phyloP scores from a whole-genome alignment of 202 grass and related monocot species.

The Panicum virgatum region DNA sequence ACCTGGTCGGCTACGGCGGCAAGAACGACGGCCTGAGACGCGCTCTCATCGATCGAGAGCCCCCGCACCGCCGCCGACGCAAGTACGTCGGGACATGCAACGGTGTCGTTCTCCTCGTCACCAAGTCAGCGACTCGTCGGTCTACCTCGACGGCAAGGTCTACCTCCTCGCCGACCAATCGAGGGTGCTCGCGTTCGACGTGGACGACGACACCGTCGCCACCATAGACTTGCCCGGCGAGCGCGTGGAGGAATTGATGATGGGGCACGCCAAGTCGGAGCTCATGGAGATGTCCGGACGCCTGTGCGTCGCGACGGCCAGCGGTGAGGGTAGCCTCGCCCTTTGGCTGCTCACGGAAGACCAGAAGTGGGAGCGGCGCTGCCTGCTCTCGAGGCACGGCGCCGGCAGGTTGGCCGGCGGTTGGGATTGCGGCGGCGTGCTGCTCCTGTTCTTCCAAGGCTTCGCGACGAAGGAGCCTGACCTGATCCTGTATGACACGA shows the following conservation, averaged over 20 bases:
- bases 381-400: neutral
- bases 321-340: neutral
- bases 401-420: neutral
- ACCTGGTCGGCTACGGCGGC: neutral
- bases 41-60: neutral
- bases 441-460: neutral
- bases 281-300: neutral
- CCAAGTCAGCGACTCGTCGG: neutral
- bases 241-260: no score
- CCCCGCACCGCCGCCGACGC: neutral
- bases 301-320: neutral
- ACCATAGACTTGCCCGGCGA: neutral
- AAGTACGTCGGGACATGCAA: neutral
- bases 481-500: no score
- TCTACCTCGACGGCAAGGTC: neutral
- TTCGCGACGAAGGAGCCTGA: no score
- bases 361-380: neutral
- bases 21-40: neutral
- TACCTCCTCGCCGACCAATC: neutral
- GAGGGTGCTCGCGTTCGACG: neutral
- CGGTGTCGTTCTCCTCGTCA: neutral
- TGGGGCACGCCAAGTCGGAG: neutral
- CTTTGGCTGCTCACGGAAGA: neutral
- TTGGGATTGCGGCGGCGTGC: neutral
- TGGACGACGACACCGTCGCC: neutral